These are phyloP conservation scores for Cutaneotrichosporon cavernicola DNA, from an alignment of 1,284 basidiomycete species.

Conservation along the genomic window DNA sequence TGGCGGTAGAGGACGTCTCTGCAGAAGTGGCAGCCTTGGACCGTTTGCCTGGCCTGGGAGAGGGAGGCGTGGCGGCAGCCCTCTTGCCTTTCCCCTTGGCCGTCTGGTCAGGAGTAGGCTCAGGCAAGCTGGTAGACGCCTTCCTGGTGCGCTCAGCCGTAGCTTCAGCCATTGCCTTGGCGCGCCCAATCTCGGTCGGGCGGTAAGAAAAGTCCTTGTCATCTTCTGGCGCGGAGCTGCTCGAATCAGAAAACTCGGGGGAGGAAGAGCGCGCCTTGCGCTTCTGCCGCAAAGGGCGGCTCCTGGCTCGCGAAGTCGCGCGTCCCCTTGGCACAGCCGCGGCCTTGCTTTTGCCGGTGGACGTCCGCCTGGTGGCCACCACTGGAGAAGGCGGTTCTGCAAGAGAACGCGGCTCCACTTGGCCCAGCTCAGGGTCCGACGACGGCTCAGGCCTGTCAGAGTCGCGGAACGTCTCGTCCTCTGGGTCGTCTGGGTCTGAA, in stretches of 20 bases:
- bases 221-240: constrained; percentile 31
- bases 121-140: background rate
- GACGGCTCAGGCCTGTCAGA: background rate
- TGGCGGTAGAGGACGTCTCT: background rate
- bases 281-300: constrained; percentile 16
- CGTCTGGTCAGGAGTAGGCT: background rate
- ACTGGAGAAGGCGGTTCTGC: background rate
- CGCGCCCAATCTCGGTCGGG: constrained; percentile 13
- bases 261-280: constrained; percentile 20
- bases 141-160: background rate
- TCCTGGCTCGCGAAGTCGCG: background rate
- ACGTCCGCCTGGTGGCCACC: background rate
- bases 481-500: constrained; percentile 23
- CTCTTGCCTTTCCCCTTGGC: background rate
- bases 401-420: background rate
- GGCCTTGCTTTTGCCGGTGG: background rate
- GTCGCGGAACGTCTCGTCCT: constrained; percentile 27
- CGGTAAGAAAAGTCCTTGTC: constrained; percentile 29
- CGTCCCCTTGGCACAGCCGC: background rate
- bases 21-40: background rate
- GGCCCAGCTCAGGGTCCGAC: background rate
- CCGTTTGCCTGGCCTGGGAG: background rate
- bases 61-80: background rate
- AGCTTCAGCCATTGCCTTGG: constrained; percentile 13
- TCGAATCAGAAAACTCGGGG: constrained; percentile 17